These are phyloP conservation scores for Rhexocercosporidium sp. DNA, from an alignment of 2,329 filamentous ascomycete species.

Conservation along the genomic window DNA sequence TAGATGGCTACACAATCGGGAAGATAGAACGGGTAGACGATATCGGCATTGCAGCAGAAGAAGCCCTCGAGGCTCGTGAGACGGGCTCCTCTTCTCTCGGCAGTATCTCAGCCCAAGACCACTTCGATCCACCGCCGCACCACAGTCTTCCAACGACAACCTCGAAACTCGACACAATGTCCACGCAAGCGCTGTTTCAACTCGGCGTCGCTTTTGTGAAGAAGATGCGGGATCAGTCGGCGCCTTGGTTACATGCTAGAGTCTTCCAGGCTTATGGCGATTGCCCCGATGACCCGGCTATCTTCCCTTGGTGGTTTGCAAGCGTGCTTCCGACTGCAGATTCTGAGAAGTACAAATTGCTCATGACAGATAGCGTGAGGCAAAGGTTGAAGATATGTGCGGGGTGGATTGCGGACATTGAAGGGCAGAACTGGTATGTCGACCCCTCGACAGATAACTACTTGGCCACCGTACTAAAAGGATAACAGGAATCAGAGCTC, in stretches of 20 bases:
- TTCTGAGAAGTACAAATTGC: slow-evolving; percentile 77
- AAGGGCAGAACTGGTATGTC: slow-evolving; percentile 35
- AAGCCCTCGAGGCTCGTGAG: slow-evolving; percentile 74
- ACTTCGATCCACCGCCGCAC: slow-evolving; percentile 31
- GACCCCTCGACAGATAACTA: not conserved
- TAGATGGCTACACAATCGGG: slow-evolving; percentile 82
- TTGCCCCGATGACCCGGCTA: slow-evolving; percentile 72
- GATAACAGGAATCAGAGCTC: slow-evolving; percentile 28
- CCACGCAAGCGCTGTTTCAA: slow-evolving; percentile 73
- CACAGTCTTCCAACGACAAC: slow-evolving; percentile 4
- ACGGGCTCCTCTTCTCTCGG: slow-evolving; percentile 43
- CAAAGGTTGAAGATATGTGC: slow-evolving; percentile 84
- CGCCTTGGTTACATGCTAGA: slow-evolving; percentile 75
- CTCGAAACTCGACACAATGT: slow-evolving; percentile 45
- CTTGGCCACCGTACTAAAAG: not conserved
- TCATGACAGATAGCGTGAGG: slow-evolving; percentile 76
- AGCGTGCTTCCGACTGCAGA: slow-evolving; percentile 79
- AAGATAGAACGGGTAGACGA: slow-evolving; percentile 80
- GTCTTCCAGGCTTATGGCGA: slow-evolving; percentile 78
- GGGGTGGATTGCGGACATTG: slow-evolving; percentile 70
- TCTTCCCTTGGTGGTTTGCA: slow-evolving; percentile 91
- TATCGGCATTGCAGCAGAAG: slow-evolving; percentile 81
- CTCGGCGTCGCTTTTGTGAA: slow-evolving; percentile 70
- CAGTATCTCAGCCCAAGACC: slow-evolving; percentile 28
- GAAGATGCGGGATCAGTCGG: slow-evolving; percentile 70